phyloP scores from a whole-genome alignment of 164 flowering plant genomes.

The Paratinospora sagittata region DNA sequence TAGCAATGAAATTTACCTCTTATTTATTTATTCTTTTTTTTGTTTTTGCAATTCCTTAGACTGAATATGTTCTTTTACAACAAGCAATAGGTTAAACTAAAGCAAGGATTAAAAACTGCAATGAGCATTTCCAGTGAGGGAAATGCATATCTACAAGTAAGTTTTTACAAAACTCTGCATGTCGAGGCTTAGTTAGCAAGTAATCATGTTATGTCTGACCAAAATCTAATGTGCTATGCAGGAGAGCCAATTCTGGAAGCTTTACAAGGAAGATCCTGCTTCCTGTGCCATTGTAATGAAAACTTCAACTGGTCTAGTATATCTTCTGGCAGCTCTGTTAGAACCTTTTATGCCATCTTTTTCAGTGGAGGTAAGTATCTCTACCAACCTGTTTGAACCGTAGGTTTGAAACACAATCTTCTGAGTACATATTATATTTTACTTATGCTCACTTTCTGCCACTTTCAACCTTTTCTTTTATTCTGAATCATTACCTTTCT shows the following conservation, averaged over 20 bases:
- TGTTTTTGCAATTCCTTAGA: too few relatives aligned
- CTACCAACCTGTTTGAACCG: background rate
- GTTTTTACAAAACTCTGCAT: too few relatives aligned
- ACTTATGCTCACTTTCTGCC: background rate
- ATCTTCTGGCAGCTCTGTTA: constrained; percentile 74
- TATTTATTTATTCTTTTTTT: too few relatives aligned
- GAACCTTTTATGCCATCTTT: constrained; percentile 99
- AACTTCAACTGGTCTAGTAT: constrained; percentile 77
- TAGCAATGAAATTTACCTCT: too few relatives aligned
- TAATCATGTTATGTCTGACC: background rate
- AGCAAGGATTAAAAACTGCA: too few relatives aligned
- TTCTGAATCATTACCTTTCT: constrained; percentile 3
- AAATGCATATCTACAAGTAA: too few relatives aligned
- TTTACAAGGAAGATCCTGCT: constrained; percentile 67
- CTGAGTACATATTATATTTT: background rate
- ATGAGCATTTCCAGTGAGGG: too few relatives aligned
- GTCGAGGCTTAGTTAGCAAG: background rate
- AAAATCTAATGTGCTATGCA: constrained; percentile 17
- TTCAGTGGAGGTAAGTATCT: constrained; percentile 54
- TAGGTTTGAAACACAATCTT: background rate
- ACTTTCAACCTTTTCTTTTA: background rate
- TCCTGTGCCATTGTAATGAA: constrained; percentile 74
- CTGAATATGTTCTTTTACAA: too few relatives aligned
- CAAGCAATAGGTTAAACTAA: too few relatives aligned
- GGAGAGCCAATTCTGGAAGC: constrained; percentile 95